Conservation (phyloP, 2,329 filamentous ascomycete species). For the Neospermospora avenae region DNA sequence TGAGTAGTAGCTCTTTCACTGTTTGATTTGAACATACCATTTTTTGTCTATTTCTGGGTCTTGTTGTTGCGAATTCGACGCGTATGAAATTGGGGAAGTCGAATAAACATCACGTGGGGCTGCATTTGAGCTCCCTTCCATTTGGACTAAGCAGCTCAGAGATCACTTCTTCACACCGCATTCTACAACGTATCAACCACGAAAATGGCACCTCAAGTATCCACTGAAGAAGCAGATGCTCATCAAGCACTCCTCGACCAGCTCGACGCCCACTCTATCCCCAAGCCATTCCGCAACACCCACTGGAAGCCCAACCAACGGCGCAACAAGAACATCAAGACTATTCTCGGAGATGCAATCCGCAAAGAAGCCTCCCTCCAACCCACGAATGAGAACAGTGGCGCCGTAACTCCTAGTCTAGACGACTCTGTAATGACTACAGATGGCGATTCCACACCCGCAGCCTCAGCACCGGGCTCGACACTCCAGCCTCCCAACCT, state of each 20-base stretch:
- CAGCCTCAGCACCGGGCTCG: slow-evolving; percentile 37
- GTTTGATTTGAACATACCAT: slow-evolving; percentile 4
- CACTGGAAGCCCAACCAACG: slow-evolving; percentile 90
- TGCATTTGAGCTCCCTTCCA: slow-evolving; percentile 4
- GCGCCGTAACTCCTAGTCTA: slow-evolving; percentile 64
- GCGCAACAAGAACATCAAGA: slow-evolving; percentile 98
- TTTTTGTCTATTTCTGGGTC: background rate
- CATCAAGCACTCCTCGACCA: slow-evolving; percentile 85
- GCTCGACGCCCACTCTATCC: slow-evolving; percentile 83
- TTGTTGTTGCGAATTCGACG: slow-evolving; percentile 13
- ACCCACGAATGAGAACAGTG: slow-evolving; percentile 78
- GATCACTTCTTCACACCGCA: background rate
- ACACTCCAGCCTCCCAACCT: slow-evolving; percentile 61
- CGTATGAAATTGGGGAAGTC: background rate
- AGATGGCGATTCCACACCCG: slow-evolving; percentile 44
- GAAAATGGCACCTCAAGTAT: slow-evolving; percentile 29
- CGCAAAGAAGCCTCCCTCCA: slow-evolving; percentile 86
- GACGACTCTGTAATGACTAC: slow-evolving; percentile 54
- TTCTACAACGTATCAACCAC: background rate
- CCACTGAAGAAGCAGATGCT: slow-evolving; percentile 48
- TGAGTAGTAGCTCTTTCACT: background rate
- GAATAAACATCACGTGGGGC: slow-evolving; percentile 4
- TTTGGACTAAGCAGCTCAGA: background rate
- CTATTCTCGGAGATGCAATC: slow-evolving; percentile 85
- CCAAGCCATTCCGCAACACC: slow-evolving; percentile 86